These are phyloP conservation scores for Solanum clarkiae DNA, from an alignment of 257 asterid species.

Conservation along the genomic window DNA sequence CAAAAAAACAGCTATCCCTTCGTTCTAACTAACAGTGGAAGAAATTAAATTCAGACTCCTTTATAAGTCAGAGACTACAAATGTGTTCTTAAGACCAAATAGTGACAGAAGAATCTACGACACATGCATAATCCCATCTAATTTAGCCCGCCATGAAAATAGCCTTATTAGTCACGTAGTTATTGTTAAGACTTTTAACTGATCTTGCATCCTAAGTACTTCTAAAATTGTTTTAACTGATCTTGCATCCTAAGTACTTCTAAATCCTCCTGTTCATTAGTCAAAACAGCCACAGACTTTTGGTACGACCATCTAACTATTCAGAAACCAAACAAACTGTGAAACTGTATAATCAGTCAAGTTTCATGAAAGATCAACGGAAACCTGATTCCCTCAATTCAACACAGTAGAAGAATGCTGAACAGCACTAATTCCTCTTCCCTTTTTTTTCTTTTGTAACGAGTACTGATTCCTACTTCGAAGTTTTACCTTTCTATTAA, in stretches of 20 bases:
- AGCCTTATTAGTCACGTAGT: not conserved
- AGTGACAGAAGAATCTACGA: not conserved
- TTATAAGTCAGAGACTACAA: not conserved
- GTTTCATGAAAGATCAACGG: not conserved
- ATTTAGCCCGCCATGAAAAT: not conserved
- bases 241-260: not conserved
- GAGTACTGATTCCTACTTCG: not conserved
- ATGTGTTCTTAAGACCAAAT: not conserved
- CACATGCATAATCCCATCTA: not conserved
- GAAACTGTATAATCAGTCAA: not conserved
- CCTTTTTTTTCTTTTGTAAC: not conserved
- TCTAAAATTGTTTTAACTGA: not conserved
- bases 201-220: not conserved
- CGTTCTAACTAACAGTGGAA: not conserved
- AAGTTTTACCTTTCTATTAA: not conserved
- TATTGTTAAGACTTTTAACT: not conserved
- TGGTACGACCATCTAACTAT: not conserved
- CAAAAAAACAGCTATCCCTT: not conserved
- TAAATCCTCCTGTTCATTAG: not conserved
- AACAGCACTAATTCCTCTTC: not conserved
- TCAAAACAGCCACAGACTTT: not conserved
- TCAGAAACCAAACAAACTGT: not conserved
- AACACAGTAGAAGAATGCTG: not conserved
- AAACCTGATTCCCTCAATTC: not conserved
- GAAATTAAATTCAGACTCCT: not conserved